Base-by-base conservation (phyloP, 2,329 filamentous ascomycete genomes). In the Paraconiothyrium brasiliense region DNA sequence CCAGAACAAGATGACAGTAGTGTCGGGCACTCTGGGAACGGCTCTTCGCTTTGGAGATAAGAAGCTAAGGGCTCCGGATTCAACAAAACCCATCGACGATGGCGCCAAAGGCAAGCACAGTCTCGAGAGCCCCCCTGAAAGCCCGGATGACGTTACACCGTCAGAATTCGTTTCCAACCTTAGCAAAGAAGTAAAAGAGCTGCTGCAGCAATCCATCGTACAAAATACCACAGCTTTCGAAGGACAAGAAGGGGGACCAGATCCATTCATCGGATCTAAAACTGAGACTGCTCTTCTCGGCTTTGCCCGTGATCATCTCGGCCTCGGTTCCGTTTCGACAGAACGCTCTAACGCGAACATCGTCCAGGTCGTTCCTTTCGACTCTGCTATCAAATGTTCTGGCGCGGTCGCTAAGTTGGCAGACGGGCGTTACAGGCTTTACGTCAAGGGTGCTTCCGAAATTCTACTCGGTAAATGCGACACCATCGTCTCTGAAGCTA, bases 241-340 rank as follows among this genome's bases (percentile, higher is more conserved):
- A 76, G 57, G 79, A 67, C 58, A 76, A 58, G 63, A 82, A 73
- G 66, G 81, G 50, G 60, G 78, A 65, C 27, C 82, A 57, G 62
- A 84, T 50, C 78, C 84, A 0, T 93, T 92, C 67, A 84, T 93
- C 64, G 91, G 91, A 34, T 92, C 90, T 5, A 93, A 92, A 78
- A 93, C 91, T 0, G 91, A 93, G 73, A 92, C 90, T 4, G 90
- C 91, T 24, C 82, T 93, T 13, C 83, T 93, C n/a, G 82, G 84
- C 27, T 92, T 92, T 72, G 88, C 89, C 22, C 84, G 85, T 52
- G 87, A 90, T 52, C 82, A 87, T 70, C 81, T 93, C 14, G 89
- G 84, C 46, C 88, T 93, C 82, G 86, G 85, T 6, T 82, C 84
- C 0, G 78, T 92, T 16, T 80, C 80, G 50, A 83, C 89, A 63